Evolutionary conservation across 139 green algal genomes (phyloP).

Genomic region (Nannochloris sp.): DNA sequence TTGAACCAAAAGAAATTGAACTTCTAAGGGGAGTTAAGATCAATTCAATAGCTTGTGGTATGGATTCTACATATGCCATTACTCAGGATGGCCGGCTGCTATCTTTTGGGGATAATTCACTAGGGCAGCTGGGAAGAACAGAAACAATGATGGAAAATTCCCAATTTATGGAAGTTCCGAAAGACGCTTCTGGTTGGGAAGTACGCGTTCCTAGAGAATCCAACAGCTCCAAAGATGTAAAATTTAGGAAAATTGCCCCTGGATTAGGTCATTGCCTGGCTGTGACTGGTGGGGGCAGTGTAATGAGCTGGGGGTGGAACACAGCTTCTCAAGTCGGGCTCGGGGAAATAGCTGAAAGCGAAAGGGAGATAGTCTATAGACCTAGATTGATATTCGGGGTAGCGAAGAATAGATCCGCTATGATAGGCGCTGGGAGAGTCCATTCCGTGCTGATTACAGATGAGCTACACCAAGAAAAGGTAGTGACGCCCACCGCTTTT

Average conservation of each 20-base stretch:
- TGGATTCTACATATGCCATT: conserved; percentile 9
- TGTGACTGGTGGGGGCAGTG: conserved; percentile 17
- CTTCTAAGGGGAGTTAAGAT: conserved; percentile 7
- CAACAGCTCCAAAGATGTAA: not conserved
- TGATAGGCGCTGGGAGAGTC: conserved; percentile 24
- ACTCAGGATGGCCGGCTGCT: conserved; percentile 10
- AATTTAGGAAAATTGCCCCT: conserved; percentile 13
- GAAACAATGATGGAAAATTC: not conserved
- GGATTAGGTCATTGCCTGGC: conserved; percentile 30
- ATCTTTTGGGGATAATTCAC: conserved; percentile 30
- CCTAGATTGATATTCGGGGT: conserved; percentile 25
- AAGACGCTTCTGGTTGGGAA: not conserved
- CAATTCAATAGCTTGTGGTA: conserved; percentile 13
- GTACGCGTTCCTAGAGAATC: not conserved
- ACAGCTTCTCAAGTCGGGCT: conserved; percentile 11
- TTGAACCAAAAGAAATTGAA: conserved; percentile 14
- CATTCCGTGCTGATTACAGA: conserved; percentile 28
- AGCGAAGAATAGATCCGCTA: conserved; percentile 15
- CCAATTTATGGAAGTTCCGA: too few species aligned
- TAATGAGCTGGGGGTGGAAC: conserved; percentile 37
- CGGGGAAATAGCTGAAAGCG: too few species aligned
- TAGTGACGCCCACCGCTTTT: not conserved
- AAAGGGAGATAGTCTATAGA: not conserved
- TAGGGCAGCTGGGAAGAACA: conserved; percentile 28
- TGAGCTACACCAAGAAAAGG: conserved; percentile 1